Conservation (phyloP, 2,329 filamentous ascomycete species). For the Zalaria sp. region DNA sequence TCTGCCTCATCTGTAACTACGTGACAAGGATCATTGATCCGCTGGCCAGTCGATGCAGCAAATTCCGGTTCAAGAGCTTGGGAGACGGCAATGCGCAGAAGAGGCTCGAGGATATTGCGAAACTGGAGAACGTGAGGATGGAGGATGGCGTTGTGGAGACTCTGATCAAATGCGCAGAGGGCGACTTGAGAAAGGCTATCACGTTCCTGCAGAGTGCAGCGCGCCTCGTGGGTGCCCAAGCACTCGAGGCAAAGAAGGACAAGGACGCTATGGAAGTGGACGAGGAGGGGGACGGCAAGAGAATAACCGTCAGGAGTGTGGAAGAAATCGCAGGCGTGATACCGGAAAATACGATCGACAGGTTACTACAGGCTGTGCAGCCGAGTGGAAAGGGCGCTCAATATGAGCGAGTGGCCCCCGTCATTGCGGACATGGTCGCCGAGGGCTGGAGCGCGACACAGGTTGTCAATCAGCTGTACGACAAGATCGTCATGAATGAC, state of each 20-base stretch:
- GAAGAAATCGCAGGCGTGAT: slow-evolving; percentile 97
- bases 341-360: slow-evolving; percentile 57
- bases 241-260: slow-evolving; percentile 48
- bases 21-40: slow-evolving; percentile 97
- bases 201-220: slow-evolving; percentile 95
- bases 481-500: slow-evolving; percentile 60
- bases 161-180: slow-evolving; percentile 76
- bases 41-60: slow-evolving; percentile 80
- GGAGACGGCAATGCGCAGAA: slow-evolving; percentile 73
- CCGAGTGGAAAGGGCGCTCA: slow-evolving; percentile 49
- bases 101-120: slow-evolving; percentile 70
- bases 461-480: slow-evolving; percentile 73
- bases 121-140: slow-evolving; percentile 59
- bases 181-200: slow-evolving; percentile 90
- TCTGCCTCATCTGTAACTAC: slow-evolving; percentile 97
- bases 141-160: slow-evolving; percentile 71
- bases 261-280: slow-evolving; percentile 40
- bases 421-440: slow-evolving; percentile 81
- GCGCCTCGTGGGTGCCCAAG: slow-evolving; percentile 60
- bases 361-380: slow-evolving; percentile 60
- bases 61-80: slow-evolving; percentile 94
- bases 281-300: slow-evolving; percentile 11
- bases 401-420: slow-evolving; percentile 62
- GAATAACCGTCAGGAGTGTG: slow-evolving; percentile 63
- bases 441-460: slow-evolving; percentile 96